Evolutionary conservation across 108 stramenopile species (phyloP), one percentile per base, ranked within the genome.

Genomic region (Epipyxis sp.): DNA sequence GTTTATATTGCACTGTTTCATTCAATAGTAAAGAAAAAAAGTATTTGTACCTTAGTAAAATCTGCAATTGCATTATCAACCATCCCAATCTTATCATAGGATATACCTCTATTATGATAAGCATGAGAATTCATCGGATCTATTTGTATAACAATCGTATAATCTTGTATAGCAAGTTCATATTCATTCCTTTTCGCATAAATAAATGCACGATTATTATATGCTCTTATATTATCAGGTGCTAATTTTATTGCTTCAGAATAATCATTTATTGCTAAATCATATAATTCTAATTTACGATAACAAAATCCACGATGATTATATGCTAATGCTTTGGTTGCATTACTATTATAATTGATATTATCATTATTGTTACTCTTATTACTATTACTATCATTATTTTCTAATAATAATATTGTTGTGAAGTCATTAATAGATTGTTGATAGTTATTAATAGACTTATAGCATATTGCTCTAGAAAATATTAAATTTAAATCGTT

Each of bases 201-300:
- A 30, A 57, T 68, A 65, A 80, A 84, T 1, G 35, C 83, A n/a
- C 83, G 41, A 77, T 84, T 84, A 69, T 84, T 84, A 54, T 62
- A 78, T 13, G 68, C 67, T 37, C 78, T 71, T 41, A 81, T 29
- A 61, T 78, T 59, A 32, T 3, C 43, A 27, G 80, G 59, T 3
- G 79, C 76, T 1, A 80, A 34, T 41, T 30, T 29, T 32, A 84
- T 54, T 1, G 79, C 71, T 3, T 45, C 0, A 32, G 74, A 62
- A 46, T 84, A 84, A 71, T 81, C 80, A 20, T 42, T 46, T 39
- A 81, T 62, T 42, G 83, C 83, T 1, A 32, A 1, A 16, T 41
- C 40, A 69, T 69, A 79, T 25, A 77, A 3, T 6, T 79, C 78
- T 16, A 84, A 42, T 50, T 84, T 84, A n/a, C 83, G 69, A 37